A percentile compares a stretch with the other conserved stretches of the same genome.
Evolutionary conservation across 1,284 basidiomycete genomes (phyloP).

Genomic region (Cystobasidium sp.): DNA sequence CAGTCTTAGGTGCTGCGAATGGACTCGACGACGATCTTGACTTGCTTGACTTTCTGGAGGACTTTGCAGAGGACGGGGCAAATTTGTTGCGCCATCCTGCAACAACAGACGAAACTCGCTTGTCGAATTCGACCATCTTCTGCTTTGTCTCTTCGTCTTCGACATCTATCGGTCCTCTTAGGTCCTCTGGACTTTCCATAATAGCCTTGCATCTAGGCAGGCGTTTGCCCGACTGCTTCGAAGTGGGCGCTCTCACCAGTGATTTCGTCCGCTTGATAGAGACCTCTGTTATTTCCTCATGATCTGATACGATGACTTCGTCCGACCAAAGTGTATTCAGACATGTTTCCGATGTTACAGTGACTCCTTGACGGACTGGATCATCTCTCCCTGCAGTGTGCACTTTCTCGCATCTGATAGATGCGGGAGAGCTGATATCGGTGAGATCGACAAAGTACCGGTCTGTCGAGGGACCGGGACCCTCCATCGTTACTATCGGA

Average conservation of each 20-base stretch:
- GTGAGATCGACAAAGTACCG: constrained; percentile 5
- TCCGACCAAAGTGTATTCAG: constrained; percentile 1
- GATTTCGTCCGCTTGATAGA: background rate
- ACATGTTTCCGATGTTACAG: background rate
- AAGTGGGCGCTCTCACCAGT: background rate
- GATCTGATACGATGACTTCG: constrained; percentile 1
- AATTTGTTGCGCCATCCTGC: constrained; percentile 33
- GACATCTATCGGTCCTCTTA: too few species aligned
- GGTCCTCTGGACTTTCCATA: background rate
- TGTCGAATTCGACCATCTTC: constrained; percentile 21
- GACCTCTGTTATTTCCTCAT: too few species aligned
- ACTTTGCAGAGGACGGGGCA: background rate
- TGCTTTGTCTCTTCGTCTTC: background rate
- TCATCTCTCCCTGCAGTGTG: background rate
- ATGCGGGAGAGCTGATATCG: constrained; percentile 9
- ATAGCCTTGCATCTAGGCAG: background rate
- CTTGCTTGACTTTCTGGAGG: background rate
- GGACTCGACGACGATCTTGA: background rate
- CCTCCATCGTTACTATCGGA: background rate
- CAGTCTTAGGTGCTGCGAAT: background rate
- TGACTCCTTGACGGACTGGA: background rate
- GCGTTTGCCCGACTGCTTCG: background rate
- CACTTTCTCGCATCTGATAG: background rate
- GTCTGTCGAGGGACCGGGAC: too few species aligned
- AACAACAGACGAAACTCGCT: constrained; percentile 15